These are phyloP conservation scores for Diaporthe ilicicola DNA, from an alignment of 2,329 filamentous ascomycete species.

Conservation along the genomic window DNA sequence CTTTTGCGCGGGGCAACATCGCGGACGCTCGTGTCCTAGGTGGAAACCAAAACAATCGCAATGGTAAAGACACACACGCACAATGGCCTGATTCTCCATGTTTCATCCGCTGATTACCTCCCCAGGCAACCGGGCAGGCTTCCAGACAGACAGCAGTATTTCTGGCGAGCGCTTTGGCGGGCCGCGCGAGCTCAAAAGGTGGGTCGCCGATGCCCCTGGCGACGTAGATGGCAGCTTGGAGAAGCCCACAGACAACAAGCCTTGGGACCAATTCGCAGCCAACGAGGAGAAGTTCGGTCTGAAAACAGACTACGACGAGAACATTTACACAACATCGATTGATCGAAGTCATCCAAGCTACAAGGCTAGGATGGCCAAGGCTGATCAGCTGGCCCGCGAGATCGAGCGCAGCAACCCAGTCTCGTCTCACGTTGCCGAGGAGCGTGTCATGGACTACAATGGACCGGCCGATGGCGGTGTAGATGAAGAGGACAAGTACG, in stretches of 20 bases:
- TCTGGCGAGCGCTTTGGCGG: slow-evolving; percentile 74
- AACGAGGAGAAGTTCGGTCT: slow-evolving; percentile 90
- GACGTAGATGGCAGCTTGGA: slow-evolving; percentile 78
- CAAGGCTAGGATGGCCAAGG: slow-evolving; percentile 77
- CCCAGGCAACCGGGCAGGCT: slow-evolving; percentile 71
- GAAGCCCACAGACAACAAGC: slow-evolving; percentile 45
- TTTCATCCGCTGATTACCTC: slow-evolving; percentile 27
- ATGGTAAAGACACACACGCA: slow-evolving; percentile 45
- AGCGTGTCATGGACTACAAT: slow-evolving; percentile 78
- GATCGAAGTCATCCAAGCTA: slow-evolving; percentile 86
- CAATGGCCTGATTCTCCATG: neutral
- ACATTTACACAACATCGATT: slow-evolving; percentile 91
- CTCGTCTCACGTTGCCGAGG: slow-evolving; percentile 88
- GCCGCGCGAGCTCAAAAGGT: slow-evolving; percentile 82
- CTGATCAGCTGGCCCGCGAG: slow-evolving; percentile 85
- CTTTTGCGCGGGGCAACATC: slow-evolving; percentile 45
- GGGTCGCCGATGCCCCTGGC: slow-evolving; percentile 75
- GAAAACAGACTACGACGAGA: slow-evolving; percentile 91
- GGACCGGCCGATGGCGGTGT: slow-evolving; percentile 71
- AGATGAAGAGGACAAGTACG: slow-evolving; percentile 93
- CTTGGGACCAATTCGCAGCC: slow-evolving; percentile 93
- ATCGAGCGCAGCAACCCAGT: slow-evolving; percentile 80
- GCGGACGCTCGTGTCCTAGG: slow-evolving; percentile 39
- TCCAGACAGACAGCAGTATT: slow-evolving; percentile 90
- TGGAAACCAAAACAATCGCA: slow-evolving; percentile 45